phyloP scores from a whole-genome alignment of 108 stramenopile genomes.

The Cyclotella atomus region DNA sequence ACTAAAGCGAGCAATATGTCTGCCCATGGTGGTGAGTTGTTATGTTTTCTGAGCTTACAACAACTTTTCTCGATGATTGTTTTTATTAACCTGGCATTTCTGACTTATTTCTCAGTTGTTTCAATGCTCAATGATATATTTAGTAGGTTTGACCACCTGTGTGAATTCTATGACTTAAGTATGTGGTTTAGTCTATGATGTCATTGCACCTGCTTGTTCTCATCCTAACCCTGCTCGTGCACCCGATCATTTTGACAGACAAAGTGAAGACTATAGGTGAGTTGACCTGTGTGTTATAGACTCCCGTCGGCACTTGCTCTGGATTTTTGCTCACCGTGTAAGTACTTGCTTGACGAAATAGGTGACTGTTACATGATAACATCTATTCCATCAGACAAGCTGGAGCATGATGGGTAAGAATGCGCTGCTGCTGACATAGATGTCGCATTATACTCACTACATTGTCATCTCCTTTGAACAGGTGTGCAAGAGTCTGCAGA shows the following conservation, averaged over 20 bases:
- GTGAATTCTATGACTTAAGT: constrained; percentile 54
- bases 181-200: constrained; percentile 10
- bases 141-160: constrained; percentile 49
- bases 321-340: no score
- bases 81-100: neutral
- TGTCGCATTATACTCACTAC: neutral
- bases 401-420: constrained; percentile 44
- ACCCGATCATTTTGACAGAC: neutral
- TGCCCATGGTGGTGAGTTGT: constrained; percentile 34
- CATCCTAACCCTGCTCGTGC: neutral
- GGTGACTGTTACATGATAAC: constrained; percentile 62
- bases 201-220: neutral
- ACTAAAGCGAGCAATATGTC: constrained; percentile 39
- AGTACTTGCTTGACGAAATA: no score
- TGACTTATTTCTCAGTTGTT: constrained; percentile 34
- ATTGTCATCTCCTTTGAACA: neutral
- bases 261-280: constrained; percentile 19
- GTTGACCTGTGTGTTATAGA: no score
- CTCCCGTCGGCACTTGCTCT: no score
- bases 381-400: constrained; percentile 37
- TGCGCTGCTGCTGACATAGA: no score
- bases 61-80: neutral
- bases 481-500: constrained; percentile 48
- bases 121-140: constrained; percentile 57
- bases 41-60: neutral